phyloP scores from a whole-genome alignment of 805 yeast genomes.

The Yarrowia sp. region DNA sequence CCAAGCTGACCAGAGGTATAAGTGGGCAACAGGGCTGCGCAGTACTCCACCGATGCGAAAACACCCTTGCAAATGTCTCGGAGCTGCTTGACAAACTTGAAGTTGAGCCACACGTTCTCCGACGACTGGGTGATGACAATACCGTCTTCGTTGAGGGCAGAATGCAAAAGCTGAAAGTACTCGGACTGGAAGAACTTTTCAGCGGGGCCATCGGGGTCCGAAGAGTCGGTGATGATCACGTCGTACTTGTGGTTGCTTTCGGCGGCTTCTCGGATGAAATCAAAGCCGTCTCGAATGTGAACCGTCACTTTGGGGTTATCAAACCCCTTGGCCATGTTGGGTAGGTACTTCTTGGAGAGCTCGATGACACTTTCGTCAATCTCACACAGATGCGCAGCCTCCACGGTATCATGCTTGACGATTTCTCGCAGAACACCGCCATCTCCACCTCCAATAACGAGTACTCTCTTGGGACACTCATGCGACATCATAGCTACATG shows the following conservation, averaged over 20 bases:
- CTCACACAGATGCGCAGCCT: constrained; percentile 79
- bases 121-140: constrained; percentile 82
- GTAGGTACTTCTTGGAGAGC: constrained; percentile 73
- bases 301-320: constrained; percentile 70
- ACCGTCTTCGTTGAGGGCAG: constrained; percentile 67
- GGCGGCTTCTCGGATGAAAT: constrained; percentile 61
- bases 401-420: constrained; percentile 70
- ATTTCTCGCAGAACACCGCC: constrained; percentile 93
- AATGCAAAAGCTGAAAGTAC: constrained; percentile 71
- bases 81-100: constrained; percentile 80
- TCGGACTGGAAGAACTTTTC: constrained; percentile 81
- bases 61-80: constrained; percentile 81
- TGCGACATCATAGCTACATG: constrained; percentile 84
- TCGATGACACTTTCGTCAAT: constrained; percentile 84
- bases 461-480: constrained; percentile 72
- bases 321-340: constrained; percentile 73
- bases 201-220: constrained; percentile 97
- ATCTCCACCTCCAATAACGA: constrained; percentile 95
- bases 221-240: constrained; percentile 87
- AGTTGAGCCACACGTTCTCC: constrained; percentile 92
- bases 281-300: constrained; percentile 81
- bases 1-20: constrained; percentile 98
- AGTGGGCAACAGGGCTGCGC: constrained; percentile 92
- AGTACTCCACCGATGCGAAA: constrained; percentile 91
- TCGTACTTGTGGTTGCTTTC: constrained; percentile 61